Percentiles rank a stretch among this genome's conserved stretches.
Evolutionary conservation across 352 stramenopile species (phyloP).

Genomic region (Phytophthora quininea): DNA sequence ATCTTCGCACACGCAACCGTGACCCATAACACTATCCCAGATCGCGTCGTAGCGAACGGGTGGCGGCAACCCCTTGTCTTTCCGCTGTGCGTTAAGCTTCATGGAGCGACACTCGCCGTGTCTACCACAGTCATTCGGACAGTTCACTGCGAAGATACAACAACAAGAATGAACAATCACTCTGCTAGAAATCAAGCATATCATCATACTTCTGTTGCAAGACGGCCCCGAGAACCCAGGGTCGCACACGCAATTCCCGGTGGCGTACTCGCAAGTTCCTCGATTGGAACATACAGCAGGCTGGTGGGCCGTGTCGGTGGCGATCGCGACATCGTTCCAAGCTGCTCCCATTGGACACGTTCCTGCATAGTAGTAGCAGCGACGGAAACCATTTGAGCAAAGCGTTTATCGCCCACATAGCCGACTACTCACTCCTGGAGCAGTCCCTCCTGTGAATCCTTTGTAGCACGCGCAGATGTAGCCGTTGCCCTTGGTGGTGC

Average conservation of each 20-base stretch:
- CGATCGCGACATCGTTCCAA: constrained; percentile 64
- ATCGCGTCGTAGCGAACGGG: constrained; percentile 52
- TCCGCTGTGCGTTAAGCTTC: constrained; percentile 61
- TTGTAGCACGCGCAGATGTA: constrained; percentile 86
- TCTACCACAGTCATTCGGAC: constrained; percentile 63
- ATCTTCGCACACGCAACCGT: constrained; percentile 89
- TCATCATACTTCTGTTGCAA: constrained; percentile 72
- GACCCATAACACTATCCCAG: constrained; percentile 91
- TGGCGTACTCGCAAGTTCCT: constrained; percentile 65
- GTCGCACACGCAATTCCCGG: constrained; percentile 78
- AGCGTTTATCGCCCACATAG: neutral
- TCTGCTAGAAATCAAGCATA: neutral
- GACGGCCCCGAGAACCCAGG: constrained; percentile 73
- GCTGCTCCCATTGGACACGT: constrained; percentile 56
- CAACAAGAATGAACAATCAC: neutral
- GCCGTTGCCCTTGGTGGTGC: constrained; percentile 62
- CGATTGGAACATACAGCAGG: constrained; percentile 66
- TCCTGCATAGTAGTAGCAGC: constrained; percentile 22
- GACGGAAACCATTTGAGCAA: neutral
- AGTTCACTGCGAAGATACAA: constrained; percentile 50
- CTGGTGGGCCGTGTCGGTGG: constrained; percentile 64
- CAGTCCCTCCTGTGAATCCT: constrained; percentile 91
- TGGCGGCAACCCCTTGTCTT: constrained; percentile 61
- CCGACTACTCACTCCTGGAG: constrained; percentile 55
- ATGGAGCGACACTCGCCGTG: constrained; percentile 80